Percentiles rank a stretch among this genome's conserved stretches.
phyloP scores from a whole-genome alignment of 2,329 filamentous ascomycete species.

The Botrytis pseudocinerea region DNA sequence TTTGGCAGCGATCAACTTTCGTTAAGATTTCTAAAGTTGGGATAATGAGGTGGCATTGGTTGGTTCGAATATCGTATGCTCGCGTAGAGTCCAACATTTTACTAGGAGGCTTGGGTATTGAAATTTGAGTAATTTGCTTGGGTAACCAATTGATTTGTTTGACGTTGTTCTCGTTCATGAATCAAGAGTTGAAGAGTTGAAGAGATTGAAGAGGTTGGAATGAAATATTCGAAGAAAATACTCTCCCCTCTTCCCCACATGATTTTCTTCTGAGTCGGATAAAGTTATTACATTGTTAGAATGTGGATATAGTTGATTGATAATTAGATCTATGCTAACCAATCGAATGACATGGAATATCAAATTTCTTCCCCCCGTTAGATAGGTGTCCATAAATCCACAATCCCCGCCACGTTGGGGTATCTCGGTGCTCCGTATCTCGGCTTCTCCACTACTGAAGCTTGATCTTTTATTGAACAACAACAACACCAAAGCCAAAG shows the following conservation, averaged over 20 bases:
- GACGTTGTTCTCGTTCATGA: not conserved
- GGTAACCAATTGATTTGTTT: not conserved
- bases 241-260: not conserved
- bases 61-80: not conserved
- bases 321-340: not conserved
- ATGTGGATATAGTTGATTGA: not conserved
- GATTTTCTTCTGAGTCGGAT: not conserved
- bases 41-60: not conserved
- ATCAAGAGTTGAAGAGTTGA: not conserved
- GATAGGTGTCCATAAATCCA: not conserved
- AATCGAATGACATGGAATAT: not conserved
- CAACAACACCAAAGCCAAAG: not conserved
- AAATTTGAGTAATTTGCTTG: conserved; percentile 1
- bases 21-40: not conserved
- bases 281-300: not conserved
- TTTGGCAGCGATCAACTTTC: not conserved
- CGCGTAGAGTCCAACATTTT: not conserved
- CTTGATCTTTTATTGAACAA: not conserved
- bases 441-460: not conserved
- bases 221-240: not conserved
- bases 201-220: not conserved
- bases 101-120: not conserved
- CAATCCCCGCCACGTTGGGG: not conserved
- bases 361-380: not conserved
- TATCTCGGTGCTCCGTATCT: not conserved